Percentiles rank a stretch among this genome's conserved stretches.
These are phyloP conservation scores for Reutealis trisperma DNA, from an alignment of 345 rosid genomes.

Conservation along the genomic window DNA sequence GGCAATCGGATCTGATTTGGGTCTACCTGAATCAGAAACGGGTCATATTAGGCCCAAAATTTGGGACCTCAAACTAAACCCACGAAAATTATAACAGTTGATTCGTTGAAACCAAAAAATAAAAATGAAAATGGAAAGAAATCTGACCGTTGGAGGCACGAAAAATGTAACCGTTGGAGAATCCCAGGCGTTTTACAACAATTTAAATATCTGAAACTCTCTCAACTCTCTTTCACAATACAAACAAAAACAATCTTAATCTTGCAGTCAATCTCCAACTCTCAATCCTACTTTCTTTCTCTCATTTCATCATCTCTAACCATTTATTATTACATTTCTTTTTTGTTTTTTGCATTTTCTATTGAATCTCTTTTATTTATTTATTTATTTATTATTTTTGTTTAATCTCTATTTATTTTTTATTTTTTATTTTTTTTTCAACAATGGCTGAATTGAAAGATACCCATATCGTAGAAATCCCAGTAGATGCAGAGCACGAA, in stretches of 20 bases:
- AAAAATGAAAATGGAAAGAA: conserved; percentile 21
- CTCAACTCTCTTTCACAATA: conserved; percentile 1
- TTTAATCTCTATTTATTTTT: neutral
- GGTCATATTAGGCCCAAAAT: no score
- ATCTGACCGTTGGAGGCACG: conserved; percentile 56
- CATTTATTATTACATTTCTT: neutral
- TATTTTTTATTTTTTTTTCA: neutral
- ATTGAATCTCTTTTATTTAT: neutral
- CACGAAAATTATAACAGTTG: conserved; percentile 2
- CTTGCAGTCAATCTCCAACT: conserved; percentile 19
- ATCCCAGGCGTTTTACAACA: conserved; percentile 26
- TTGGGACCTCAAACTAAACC: neutral
- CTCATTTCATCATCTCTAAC: conserved; percentile 8
- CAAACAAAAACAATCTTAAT: conserved; percentile 15
- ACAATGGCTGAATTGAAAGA: conserved; percentile 60
- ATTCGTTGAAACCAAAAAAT: conserved; percentile 18
- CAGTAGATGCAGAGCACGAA: conserved; percentile 71
- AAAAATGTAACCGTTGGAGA: conserved; percentile 33
- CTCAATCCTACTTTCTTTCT: conserved; percentile 14
- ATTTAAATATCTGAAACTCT: conserved; percentile 41
- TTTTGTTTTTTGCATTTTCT: neutral
- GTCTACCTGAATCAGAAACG: no score
- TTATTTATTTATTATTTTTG: no score
- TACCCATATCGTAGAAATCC: conserved; percentile 82
- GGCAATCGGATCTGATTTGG: no score